phyloP scores from a whole-genome alignment of 768 basidiomycete species.

The Trametes cubensis region DNA sequence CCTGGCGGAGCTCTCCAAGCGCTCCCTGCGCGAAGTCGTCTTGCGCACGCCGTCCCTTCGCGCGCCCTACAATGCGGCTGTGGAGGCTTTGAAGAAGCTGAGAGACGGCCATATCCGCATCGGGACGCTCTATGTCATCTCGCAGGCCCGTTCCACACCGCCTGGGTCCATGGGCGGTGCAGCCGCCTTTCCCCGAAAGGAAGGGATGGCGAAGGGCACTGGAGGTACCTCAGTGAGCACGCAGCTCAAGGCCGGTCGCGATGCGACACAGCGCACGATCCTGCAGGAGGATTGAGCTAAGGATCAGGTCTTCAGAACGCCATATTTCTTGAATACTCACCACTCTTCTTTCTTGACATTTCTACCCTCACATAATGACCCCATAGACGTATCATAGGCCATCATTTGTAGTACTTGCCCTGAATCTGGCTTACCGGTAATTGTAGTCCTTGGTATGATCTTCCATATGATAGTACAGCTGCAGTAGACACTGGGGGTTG shows the following conservation, averaged over 20 bases:
- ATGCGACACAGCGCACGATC: conserved; percentile 74
- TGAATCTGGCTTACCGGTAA: neutral
- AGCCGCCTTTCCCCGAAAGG: neutral
- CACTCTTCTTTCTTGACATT: neutral
- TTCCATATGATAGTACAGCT: too few species aligned
- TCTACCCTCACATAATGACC: neutral
- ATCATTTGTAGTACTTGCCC: neutral
- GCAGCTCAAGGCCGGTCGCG: conserved; percentile 87
- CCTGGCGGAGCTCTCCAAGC: conserved; percentile 67
- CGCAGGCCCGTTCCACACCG: conserved; percentile 72
- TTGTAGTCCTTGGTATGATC: neutral
- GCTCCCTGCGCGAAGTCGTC: conserved; percentile 65
- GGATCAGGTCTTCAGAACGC: neutral
- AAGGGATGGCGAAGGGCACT: conserved; percentile 74
- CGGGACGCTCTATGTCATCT: conserved; percentile 84
- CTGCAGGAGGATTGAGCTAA: conserved; percentile 39
- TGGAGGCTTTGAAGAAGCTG: conserved; percentile 78
- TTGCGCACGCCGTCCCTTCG: conserved; percentile 57
- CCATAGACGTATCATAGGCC: neutral
- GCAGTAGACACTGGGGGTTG: neutral
- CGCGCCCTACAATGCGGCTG: conserved; percentile 78
- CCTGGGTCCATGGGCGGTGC: conserved; percentile 35
- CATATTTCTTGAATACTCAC: neutral
- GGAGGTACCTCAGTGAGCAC: conserved; percentile 85
- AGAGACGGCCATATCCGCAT: conserved; percentile 89